Conservation (phyloP, 2,329 filamentous ascomycete genomes). For the Fusarium illudens region DNA sequence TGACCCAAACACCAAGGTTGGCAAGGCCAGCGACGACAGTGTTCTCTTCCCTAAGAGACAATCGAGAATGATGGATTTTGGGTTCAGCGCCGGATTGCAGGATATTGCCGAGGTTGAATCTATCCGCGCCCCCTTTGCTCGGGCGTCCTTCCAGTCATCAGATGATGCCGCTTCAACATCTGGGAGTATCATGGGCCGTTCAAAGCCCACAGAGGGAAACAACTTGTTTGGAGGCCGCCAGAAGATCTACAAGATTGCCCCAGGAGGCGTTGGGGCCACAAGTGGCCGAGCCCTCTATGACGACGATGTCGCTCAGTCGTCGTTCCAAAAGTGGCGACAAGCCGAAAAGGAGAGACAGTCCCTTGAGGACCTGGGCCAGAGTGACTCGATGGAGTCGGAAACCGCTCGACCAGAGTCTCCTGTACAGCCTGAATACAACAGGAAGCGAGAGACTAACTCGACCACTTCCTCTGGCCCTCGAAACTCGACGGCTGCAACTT, state of each 20-base stretch:
- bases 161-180: constrained; percentile 75
- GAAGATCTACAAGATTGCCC: constrained; percentile 89
- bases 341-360: constrained; percentile 63
- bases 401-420: constrained; percentile 53
- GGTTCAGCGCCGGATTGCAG: constrained; percentile 65
- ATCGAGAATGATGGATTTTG: constrained; percentile 79
- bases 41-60: constrained; percentile 84
- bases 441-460: constrained; percentile 85
- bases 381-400: constrained; percentile 32
- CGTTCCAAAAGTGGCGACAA: constrained; percentile 80
- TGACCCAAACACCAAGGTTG: constrained; percentile 85
- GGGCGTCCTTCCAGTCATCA: constrained; percentile 71
- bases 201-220: constrained; percentile 87
- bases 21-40: constrained; percentile 95
- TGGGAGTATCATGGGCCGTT: constrained; percentile 82
- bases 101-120: constrained; percentile 95
- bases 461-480: constrained; percentile 78
- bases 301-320: constrained; percentile 82
- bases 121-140: constrained; percentile 68
- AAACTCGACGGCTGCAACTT: constrained; percentile 88
- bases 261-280: constrained; percentile 61
- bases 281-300: constrained; percentile 81
- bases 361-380: constrained; percentile 46
- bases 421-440: constrained; percentile 70
- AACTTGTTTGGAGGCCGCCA: constrained; percentile 93